These are phyloP conservation scores for Moesziomyces parantarcticus DNA, from an alignment of 1,284 basidiomycete genomes.

Conservation along the genomic window DNA sequence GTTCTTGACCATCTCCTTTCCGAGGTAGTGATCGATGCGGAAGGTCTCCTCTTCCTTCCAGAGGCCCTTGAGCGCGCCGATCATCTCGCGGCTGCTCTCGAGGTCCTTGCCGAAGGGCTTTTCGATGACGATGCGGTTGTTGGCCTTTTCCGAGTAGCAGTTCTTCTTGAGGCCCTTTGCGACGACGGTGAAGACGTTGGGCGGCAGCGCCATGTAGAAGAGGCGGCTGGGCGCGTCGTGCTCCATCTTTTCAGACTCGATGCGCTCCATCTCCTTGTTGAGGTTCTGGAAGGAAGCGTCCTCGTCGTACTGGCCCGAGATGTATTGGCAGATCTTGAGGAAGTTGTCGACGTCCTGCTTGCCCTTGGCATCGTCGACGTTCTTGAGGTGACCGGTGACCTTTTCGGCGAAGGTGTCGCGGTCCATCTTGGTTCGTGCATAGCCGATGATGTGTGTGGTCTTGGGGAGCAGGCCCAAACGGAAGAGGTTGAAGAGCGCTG, in stretches of 20 bases:
- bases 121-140: constrained; percentile 66
- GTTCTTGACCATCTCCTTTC: constrained; percentile 68
- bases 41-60: constrained; percentile 68
- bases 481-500: constrained; percentile 64
- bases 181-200: constrained; percentile 66
- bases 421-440: constrained; percentile 68
- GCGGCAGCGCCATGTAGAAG: constrained; percentile 67
- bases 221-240: constrained; percentile 55
- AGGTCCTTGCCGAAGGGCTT: constrained; percentile 67
- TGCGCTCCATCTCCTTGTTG: constrained; percentile 56
- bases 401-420: constrained; percentile 63
- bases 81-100: constrained; percentile 64
- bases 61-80: constrained; percentile 63
- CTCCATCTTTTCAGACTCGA: constrained; percentile 43
- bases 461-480: constrained; percentile 59
- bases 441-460: constrained; percentile 66
- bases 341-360: constrained; percentile 55
- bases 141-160: constrained; percentile 60
- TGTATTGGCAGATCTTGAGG: constrained; percentile 62
- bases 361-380: constrained; percentile 50
- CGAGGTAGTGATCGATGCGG: constrained; percentile 68
- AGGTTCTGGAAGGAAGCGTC: constrained; percentile 62
- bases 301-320: constrained; percentile 65
- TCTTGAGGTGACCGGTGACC: constrained; percentile 55
- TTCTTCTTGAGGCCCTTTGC: constrained; percentile 63